Conservation (phyloP, 1,139 yeast species). For the Kodamaea ohmeri region DNA sequence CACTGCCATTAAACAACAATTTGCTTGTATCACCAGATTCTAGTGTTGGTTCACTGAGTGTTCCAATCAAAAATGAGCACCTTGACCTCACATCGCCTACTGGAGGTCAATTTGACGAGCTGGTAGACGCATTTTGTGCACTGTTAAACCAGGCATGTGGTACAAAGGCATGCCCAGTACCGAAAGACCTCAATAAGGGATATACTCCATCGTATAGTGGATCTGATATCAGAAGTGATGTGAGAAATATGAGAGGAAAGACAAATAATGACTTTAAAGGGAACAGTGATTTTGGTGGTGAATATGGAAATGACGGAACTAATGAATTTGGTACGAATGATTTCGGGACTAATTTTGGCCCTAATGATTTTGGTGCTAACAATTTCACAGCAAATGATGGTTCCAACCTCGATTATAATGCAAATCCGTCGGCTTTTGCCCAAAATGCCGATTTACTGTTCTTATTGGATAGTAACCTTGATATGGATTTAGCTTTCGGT, state of each 20-base stretch:
- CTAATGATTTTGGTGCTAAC: no score
- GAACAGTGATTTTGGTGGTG: no score
- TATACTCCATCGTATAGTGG: no score
- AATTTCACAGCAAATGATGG: no score
- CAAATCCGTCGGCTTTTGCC: neutral
- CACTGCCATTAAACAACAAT: conserved; percentile 43
- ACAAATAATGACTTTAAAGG: no score
- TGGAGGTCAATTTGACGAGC: conserved; percentile 36
- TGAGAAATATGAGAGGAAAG: no score
- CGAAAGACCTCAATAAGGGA: conserved; percentile 23
- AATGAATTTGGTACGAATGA: no score
- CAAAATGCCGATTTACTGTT: conserved; percentile 42
- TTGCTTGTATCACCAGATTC: conserved; percentile 38
- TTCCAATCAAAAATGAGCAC: conserved; percentile 6
- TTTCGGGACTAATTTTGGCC: no score
- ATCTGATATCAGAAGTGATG: no score
- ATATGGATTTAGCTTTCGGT: conserved; percentile 48
- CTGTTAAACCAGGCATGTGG: conserved; percentile 83
- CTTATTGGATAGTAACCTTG: conserved; percentile 45
- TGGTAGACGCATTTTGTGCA: conserved; percentile 65
- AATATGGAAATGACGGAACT: no score
- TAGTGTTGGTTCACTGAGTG: conserved; percentile 18
- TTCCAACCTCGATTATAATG: neutral
- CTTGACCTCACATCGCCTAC: conserved; percentile 14
- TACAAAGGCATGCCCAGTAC: conserved; percentile 65